Evolutionary conservation across 495 filamentous ascomycete species (phyloP), one percentile per base, ranked within the genome.

Genomic region (Tuber aestivum): DNA sequence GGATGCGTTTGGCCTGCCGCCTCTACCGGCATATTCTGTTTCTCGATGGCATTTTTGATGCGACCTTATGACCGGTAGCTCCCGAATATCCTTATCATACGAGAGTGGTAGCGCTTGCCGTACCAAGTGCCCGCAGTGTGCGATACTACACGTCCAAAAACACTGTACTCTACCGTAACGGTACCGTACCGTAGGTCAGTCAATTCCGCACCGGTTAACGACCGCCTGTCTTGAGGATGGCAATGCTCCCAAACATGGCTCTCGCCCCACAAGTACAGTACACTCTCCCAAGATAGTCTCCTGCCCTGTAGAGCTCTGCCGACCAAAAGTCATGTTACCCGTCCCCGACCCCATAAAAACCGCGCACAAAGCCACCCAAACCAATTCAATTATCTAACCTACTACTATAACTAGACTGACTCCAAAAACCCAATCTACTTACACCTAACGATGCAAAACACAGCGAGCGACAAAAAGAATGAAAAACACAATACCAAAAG

Each of bases 401-500:
- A 65, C 56, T 65, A 32, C 32, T n/a, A n/a, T n/a, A n/a, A 27
- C 50, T 65, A 27, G 56, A 65, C 27, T 14, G n/a, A 65, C 56
- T 65, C 56, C 56, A 9, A 61, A 61, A 65, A 65, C 56, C 56
- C 56, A 65, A 32, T 65, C 56, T 65, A 65, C n/a, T 32, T 65
- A 65, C 56, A 65, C 56, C 56, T 6, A 65, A 32, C 27, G 14
- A 65, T 56, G 48, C 23, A 56, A 27, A 56, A 18, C 56, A 6
- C 12, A 65, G 56, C 50, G 56, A 65, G 56, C 2, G 56, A 65
- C 56, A 65, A 65, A 65, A 65, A 12, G n/a, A n/a, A n/a, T n/a
- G 5, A 27, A 16, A 32, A 16, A 32, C 42, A 44, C 45, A 48
- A 48, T 48, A 18, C 16, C n/a, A 14, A 61, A 61, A n/a, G 27